Percentiles rank a stretch among this genome's conserved stretches.
Evolutionary conservation across 768 basidiomycete genomes (phyloP).

Genomic region (Suillus luteus): DNA sequence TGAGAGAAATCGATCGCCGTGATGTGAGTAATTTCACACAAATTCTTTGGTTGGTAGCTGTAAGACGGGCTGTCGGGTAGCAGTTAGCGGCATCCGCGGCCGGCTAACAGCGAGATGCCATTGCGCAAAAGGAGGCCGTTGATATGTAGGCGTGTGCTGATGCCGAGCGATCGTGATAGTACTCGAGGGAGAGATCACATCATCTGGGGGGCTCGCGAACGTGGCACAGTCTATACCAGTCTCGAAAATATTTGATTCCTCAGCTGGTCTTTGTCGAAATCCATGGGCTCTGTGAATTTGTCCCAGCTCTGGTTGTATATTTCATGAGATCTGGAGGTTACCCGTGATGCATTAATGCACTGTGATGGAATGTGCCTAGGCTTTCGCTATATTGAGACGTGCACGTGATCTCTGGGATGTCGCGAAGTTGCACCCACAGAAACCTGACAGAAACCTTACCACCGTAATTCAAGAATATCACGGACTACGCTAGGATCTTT

Average conservation of each 20-base stretch:
- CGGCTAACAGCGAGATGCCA: neutral
- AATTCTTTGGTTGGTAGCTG: neutral
- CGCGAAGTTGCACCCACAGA: conserved; percentile 1
- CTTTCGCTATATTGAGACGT: neutral
- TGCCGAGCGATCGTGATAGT: neutral
- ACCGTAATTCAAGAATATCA: conserved; percentile 6
- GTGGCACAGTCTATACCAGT: neutral
- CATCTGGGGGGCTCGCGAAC: neutral
- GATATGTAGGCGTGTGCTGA: neutral
- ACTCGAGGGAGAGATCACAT: neutral
- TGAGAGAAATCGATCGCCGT: neutral
- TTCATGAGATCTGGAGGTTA: conserved; percentile 36
- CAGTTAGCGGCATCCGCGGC: neutral
- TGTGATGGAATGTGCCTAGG: neutral
- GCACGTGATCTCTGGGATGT: conserved; percentile 6
- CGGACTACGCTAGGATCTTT: neutral
- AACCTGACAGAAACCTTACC: conserved; percentile 5
- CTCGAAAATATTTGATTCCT: neutral
- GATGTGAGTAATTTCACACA: neutral
- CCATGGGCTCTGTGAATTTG: conserved; percentile 49
- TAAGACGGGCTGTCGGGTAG: neutral
- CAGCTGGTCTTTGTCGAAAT: conserved; percentile 26
- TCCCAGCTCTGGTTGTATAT: conserved; percentile 51
- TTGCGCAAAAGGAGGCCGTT: neutral
- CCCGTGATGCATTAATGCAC: neutral